Evolutionary conservation across 1,139 yeast species (phyloP).

Genomic region (Yamadazyma dushanensis): DNA sequence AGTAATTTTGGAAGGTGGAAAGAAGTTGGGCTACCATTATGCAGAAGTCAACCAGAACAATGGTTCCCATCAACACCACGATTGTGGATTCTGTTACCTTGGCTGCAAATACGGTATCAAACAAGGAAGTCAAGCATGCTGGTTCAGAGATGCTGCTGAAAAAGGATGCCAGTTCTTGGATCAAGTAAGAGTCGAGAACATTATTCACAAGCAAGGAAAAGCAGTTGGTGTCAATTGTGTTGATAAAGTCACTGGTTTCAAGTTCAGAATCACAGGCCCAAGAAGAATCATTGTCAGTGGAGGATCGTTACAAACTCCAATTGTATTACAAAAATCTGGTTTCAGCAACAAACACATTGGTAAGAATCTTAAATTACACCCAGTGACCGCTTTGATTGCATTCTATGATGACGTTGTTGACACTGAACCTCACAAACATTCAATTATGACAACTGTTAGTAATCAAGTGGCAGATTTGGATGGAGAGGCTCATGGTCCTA

Average conservation of each 20-base stretch:
- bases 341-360: conserved; percentile 58
- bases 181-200: conserved; percentile 41
- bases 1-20: conserved; percentile 46
- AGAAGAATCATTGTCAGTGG: conserved; percentile 48
- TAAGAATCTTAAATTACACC: conserved; percentile 54
- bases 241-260: conserved; percentile 28
- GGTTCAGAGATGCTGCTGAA: conserved; percentile 54
- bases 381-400: conserved; percentile 45
- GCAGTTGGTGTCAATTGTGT: conserved; percentile 47
- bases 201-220: conserved; percentile 41
- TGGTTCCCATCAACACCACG: conserved; percentile 47
- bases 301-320: conserved; percentile 56
- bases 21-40: conserved; percentile 47
- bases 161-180: conserved; percentile 52
- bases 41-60: conserved; percentile 49
- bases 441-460: conserved; percentile 56
- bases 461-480: conserved; percentile 52
- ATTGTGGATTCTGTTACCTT: conserved; percentile 52
- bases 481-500: conserved; percentile 59
- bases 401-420: conserved; percentile 38
- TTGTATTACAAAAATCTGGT: conserved; percentile 50
- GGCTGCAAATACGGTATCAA: conserved; percentile 60
- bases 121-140: conserved; percentile 52
- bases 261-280: conserved; percentile 45
- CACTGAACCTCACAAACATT: conserved; percentile 38